phyloP scores from a whole-genome alignment of 1,284 basidiomycete species.

The Cystobasidiaceae sp. region DNA sequence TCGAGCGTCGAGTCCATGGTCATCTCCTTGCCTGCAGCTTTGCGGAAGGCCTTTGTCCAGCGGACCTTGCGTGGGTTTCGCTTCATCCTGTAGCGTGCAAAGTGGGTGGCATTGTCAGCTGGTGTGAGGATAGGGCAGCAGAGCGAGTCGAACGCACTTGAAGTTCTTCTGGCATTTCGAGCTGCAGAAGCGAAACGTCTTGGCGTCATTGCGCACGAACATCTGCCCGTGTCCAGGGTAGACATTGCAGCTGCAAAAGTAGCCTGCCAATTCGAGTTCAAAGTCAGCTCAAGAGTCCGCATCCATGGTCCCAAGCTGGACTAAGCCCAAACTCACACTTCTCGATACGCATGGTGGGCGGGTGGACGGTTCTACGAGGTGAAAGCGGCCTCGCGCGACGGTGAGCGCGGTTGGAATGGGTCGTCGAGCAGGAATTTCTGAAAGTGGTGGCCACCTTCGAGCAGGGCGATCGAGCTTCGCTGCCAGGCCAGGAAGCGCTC shows the following conservation, averaged over 20 bases:
- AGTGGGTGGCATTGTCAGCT: neutral
- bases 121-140: neutral
- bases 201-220: constrained; percentile 93
- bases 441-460: too few relatives aligned
- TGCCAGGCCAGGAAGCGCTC: too few relatives aligned
- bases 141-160: constrained; percentile 58
- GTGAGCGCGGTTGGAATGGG: too few relatives aligned
- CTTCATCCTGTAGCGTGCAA: constrained; percentile 71
- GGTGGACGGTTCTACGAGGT: neutral
- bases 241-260: constrained; percentile 77
- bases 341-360: constrained; percentile 27
- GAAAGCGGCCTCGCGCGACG: too few relatives aligned
- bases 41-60: constrained; percentile 99
- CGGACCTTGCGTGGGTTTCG: constrained; percentile 97
- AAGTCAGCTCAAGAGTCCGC: neutral
- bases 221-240: constrained; percentile 92
- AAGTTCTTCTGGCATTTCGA: constrained; percentile 98
- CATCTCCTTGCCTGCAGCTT: constrained; percentile 99
- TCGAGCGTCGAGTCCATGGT: constrained; percentile 97
- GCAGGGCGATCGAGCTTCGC: too few relatives aligned
- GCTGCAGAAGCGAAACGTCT: constrained; percentile 93
- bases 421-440: too few relatives aligned
- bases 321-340: constrained; percentile 22
- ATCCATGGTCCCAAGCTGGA: neutral
- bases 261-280: constrained; percentile 40